A percentile compares a stretch with the other conserved stretches of the same genome.
Evolutionary conservation across 2,329 filamentous ascomycete species (phyloP).

Genomic region (Exophiala sp.): DNA sequence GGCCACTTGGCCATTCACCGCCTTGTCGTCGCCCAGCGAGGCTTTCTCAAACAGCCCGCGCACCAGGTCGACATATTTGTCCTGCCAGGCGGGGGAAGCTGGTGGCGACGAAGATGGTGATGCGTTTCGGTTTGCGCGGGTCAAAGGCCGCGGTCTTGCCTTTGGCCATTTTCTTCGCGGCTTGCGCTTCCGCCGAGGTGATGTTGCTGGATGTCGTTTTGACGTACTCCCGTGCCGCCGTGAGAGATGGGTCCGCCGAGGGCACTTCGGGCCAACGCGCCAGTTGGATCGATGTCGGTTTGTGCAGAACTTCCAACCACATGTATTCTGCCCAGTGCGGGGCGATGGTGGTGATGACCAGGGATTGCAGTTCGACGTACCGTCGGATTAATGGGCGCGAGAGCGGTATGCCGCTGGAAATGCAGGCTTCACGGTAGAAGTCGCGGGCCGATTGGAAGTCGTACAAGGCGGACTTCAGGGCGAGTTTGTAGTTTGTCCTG

Average conservation of each 20-base stretch:
- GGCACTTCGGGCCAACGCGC: conserved; percentile 68
- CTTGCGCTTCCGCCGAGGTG: conserved; percentile 69
- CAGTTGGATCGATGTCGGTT: conserved; percentile 67
- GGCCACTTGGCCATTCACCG: conserved; percentile 67
- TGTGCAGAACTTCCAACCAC: conserved; percentile 84
- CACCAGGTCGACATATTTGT: conserved; percentile 77
- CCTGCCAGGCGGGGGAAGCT: conserved; percentile 88
- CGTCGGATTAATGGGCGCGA: conserved; percentile 71
- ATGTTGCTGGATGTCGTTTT: conserved; percentile 68
- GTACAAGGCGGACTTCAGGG: conserved; percentile 81
- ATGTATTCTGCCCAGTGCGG: conserved; percentile 94
- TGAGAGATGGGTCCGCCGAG: conserved; percentile 59
- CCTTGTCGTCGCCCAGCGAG: conserved; percentile 68
- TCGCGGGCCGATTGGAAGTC: conserved; percentile 85
- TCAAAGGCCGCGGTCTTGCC: conserved; percentile 82
- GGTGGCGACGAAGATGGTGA: conserved; percentile 75
- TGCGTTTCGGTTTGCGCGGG: conserved; percentile 83
- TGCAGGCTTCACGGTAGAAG: conserved; percentile 79
- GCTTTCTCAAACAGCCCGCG: conserved; percentile 61
- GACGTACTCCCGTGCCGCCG: conserved; percentile 77
- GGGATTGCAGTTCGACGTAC: conserved; percentile 80
- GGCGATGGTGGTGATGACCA: conserved; percentile 75
- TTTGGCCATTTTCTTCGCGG: conserved; percentile 82
- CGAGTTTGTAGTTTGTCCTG: conserved; percentile 72
- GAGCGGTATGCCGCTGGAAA: conserved; percentile 73